Base-by-base conservation (phyloP, 2,329 filamentous ascomycete species). In the Pseudogymnoascus sp. region DNA sequence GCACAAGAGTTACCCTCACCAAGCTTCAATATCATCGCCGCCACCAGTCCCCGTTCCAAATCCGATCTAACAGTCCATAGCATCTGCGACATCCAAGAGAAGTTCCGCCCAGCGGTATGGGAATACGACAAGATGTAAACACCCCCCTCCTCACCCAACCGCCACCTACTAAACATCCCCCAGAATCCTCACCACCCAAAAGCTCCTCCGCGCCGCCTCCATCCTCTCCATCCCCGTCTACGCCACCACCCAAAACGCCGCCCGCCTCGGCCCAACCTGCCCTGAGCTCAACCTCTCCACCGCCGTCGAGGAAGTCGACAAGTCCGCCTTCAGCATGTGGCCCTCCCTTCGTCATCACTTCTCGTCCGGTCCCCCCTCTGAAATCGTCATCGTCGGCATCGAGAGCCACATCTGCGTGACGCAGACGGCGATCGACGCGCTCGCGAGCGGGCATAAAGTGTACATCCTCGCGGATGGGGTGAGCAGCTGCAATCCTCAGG, bases 351-450 rank as follows among this genome's bases (percentile, higher is more conserved):
- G 81, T 26, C 62, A 67, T n/a, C 70, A 75, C 65, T 73, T 76
- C 66, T 35, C 70, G 53, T 69, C 76, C 19, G 66, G 71, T 0
- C 70, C 75, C 0, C 72, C 72, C 0, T 77, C 84, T 22, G 83
- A 88, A 70, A 83, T 91, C 61, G 88, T 90, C 62, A 85, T 98
- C 66, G 88, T 96, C 14, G 93, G 93, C 38, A 96, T 98, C 73
- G 93, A 98, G 77, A 85, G 86, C 41, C 93, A 98, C 77, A 95
- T 98, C 73, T 98, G 93, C 79, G 87, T 98, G 31, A 93, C 91
- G 65, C 93, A 98, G 81, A 97, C 93, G 43, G 86, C 90, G 14
- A 81, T 97, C 43, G 93, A 97, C 78, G 78, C 96, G 59, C 78
- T 95, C 46, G 79, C 80, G 22, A 81, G 82, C 1, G 92, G 92